These are phyloP conservation scores for Prunus salicina DNA, from an alignment of 306 rosid species.

Conservation along the genomic window DNA sequence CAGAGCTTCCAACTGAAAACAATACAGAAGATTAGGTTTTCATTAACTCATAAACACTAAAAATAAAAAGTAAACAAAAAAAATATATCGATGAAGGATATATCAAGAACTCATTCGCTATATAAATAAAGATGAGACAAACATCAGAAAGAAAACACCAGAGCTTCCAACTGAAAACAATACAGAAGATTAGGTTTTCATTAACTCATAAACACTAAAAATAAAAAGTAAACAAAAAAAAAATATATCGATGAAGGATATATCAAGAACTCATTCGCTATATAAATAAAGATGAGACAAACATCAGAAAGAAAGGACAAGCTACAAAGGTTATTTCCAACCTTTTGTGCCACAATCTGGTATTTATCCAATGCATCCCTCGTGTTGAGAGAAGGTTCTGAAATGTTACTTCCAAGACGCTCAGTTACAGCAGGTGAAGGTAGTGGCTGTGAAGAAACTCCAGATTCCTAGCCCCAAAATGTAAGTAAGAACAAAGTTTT, in stretches of 20 bases:
- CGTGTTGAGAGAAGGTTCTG: constrained; percentile 80
- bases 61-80: neutral
- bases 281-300: neutral
- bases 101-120: neutral
- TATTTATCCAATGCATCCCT: constrained; percentile 93
- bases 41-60: constrained; percentile 4
- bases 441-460: constrained; percentile 60
- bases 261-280: neutral
- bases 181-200: constrained; percentile 3
- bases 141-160: constrained; percentile 36
- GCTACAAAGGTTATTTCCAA: constrained; percentile 20
- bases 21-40: constrained; percentile 13
- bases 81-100: neutral
- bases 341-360: constrained; percentile 90
- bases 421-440: constrained; percentile 65
- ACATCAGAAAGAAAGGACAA: constrained; percentile 10
- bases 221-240: neutral
- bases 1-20: constrained; percentile 78
- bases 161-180: constrained; percentile 72
- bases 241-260: neutral
- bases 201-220: constrained; percentile 3
- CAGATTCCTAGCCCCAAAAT: constrained; percentile 66
- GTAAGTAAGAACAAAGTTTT: constrained; percentile 18
- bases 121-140: neutral
- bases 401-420: constrained; percentile 64